Percentiles rank a stretch among this genome's conserved stretches.
phyloP scores from a whole-genome alignment of 768 basidiomycete species.

The Leccinellum rugosiceps region DNA sequence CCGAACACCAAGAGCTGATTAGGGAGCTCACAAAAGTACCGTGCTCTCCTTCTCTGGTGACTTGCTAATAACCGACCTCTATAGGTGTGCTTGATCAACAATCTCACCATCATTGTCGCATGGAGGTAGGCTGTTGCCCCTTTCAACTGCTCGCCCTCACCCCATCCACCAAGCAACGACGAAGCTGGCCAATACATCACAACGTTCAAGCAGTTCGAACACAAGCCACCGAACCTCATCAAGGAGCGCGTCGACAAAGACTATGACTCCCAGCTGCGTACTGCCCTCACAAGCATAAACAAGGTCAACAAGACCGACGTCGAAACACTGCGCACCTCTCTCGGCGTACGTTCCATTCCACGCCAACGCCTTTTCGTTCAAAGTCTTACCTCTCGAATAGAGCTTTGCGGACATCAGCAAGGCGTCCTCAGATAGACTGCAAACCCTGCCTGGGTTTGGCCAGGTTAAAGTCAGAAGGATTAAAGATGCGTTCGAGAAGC shows the following conservation, averaged over 20 bases:
- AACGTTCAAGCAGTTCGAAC: constrained; percentile 91
- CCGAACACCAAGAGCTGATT: constrained; percentile 87
- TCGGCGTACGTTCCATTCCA: constrained; percentile 62
- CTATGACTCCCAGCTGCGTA: constrained; percentile 76
- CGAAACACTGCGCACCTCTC: constrained; percentile 84
- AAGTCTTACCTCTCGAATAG: constrained; percentile 38
- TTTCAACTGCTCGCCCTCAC: constrained; percentile 1
- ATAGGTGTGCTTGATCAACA: constrained; percentile 85
- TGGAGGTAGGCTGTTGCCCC: constrained; percentile 64
- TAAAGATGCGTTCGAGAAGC: constrained; percentile 87
- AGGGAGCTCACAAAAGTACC: constrained; percentile 86
- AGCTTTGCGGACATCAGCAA: constrained; percentile 81
- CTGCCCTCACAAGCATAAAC: constrained; percentile 81
- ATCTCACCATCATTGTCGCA: constrained; percentile 86
- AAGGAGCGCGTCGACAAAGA: constrained; percentile 93
- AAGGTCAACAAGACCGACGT: constrained; percentile 99
- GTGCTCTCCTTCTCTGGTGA: constrained; percentile 6
- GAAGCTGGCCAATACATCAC: constrained; percentile 92
- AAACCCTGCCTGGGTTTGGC: constrained; percentile 88
- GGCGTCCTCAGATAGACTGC: constrained; percentile 70
- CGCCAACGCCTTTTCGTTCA: background rate
- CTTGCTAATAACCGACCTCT: background rate
- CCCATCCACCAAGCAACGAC: constrained; percentile 53
- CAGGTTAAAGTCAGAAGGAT: constrained; percentile 91
- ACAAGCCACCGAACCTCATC: constrained; percentile 89